Conservation (phyloP, 2,329 filamentous ascomycete species). For the Xylariales sp. region DNA sequence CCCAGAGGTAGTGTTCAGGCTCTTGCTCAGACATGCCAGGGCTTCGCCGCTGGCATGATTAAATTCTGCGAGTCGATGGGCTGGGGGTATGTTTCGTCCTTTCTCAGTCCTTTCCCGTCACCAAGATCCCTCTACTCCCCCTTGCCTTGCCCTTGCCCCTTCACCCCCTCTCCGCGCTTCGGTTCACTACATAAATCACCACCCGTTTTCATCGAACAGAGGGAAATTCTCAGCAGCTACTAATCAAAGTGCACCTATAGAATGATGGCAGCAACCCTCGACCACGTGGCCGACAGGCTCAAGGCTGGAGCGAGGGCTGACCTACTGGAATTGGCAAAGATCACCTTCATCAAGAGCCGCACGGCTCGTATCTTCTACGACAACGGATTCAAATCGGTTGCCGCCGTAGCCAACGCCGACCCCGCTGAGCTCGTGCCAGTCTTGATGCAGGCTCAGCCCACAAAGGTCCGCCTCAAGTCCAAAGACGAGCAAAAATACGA, state of each 20-base stretch:
- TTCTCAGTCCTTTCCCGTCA: no score
- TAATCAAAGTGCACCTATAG: no score
- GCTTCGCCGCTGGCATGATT: conserved; percentile 74
- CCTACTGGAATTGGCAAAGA: conserved; percentile 64
- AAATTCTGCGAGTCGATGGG: conserved; percentile 76
- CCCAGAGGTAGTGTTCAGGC: conserved; percentile 68
- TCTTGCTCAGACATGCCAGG: conserved; percentile 69
- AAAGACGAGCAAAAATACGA: conserved; percentile 56
- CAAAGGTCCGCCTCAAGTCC: conserved; percentile 53
- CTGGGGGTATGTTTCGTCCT: conserved; percentile 58
- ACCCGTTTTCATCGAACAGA: no score
- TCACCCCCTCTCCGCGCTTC: no score
- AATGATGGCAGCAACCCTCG: conserved; percentile 65
- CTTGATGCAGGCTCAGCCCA: conserved; percentile 69
- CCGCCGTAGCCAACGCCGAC: conserved; percentile 64
- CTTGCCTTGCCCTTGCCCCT: no score
- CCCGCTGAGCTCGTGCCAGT: conserved; percentile 64
- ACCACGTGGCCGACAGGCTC: conserved; percentile 71
- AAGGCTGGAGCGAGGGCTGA: conserved; percentile 69
- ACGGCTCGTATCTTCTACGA: conserved; percentile 73
- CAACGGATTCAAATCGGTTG: conserved; percentile 67
- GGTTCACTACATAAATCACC: no score
- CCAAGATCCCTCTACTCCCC: no score
- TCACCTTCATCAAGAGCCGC: conserved; percentile 72
- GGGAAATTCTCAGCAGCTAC: no score